phyloP scores from a whole-genome alignment of 805 yeast species.

The Yamadazyma ubonensis region DNA sequence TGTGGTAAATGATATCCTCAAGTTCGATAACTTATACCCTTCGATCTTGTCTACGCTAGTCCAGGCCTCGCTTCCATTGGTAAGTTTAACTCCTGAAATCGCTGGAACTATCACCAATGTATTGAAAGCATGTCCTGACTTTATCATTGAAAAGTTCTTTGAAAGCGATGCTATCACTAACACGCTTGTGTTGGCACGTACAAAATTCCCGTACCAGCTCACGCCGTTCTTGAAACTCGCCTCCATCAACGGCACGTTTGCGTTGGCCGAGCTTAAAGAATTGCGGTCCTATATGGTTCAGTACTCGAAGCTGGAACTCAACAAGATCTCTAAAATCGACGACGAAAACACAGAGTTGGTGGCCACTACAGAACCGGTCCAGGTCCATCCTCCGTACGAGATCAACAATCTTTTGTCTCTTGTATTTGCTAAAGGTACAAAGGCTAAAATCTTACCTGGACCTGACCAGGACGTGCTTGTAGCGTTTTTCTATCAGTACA shows the following conservation, averaged over 20 bases:
- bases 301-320: conserved; percentile 40
- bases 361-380: conserved; percentile 45
- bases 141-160: conserved; percentile 46
- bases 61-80: conserved; percentile 47
- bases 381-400: conserved; percentile 59
- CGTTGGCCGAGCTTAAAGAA: conserved; percentile 57
- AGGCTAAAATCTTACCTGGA: conserved; percentile 67
- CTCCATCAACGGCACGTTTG: conserved; percentile 63
- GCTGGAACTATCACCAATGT: conserved; percentile 43
- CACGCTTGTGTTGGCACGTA: conserved; percentile 53
- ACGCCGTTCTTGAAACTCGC: conserved; percentile 60
- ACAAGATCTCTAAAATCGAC: conserved; percentile 44
- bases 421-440: conserved; percentile 50
- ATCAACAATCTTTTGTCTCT: conserved; percentile 45
- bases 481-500: conserved; percentile 68
- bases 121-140: conserved; percentile 44
- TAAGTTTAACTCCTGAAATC: conserved; percentile 46
- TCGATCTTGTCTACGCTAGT: conserved; percentile 49
- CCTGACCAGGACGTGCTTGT: conserved; percentile 42
- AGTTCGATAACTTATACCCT: conserved; percentile 51
- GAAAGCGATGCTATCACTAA: conserved; percentile 42
- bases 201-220: conserved; percentile 71
- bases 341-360: conserved; percentile 54
- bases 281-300: conserved; percentile 62
- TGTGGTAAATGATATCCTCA: conserved; percentile 40